Evolutionary conservation across 495 filamentous ascomycete genomes (phyloP), one percentile per base, ranked within the genome.

Genomic region (Apiosordaria backusii): DNA sequence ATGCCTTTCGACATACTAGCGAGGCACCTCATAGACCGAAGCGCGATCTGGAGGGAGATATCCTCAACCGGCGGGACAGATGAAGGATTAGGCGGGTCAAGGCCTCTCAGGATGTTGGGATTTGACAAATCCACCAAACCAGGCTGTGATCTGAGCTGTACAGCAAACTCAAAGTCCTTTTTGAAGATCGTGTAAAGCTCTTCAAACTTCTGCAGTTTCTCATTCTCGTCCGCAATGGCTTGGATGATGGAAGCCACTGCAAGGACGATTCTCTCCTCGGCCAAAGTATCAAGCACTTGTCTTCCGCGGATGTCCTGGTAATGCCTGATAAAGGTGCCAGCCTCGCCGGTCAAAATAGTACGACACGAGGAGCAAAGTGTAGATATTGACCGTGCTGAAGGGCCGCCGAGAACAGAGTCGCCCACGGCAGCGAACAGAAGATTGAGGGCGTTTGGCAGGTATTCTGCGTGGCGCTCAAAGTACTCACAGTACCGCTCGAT

Each of bases 201-300:
- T 61, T 86, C 83, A 10, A 96, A 78, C 2, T 85, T 86, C 26
- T 75, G 78, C 2, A 86, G 75, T 72, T 90, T 90, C 50, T 85
- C 76, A 50, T 83, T 78, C 61, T 95, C 88, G 0, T 83, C 78
- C 6, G 84, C 80, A 26, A 95, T 76, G 40, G 89, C 91, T 71
- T 97, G 92, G 45, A 96, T 86, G 63, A 98, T 91, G 16, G 88
- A 87, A 7, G 92, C 87, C 62, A 97, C 94, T 7, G 88, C 92
- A 65, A 91, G 90, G 15, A 97, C 76, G 3, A 98, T 86, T 55
- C 84, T 86, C 68, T 95, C 91, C 79, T 97, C 94, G 0, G 88
- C 89, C 25, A 86, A 78, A 16, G 83, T 82, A 26, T 92, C 91
- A 7, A 90, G 82, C 24, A 82, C 81, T 60, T 84, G 86, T 27